Conservation (phyloP, 1,284 basidiomycete species). For the Tremellales sp. region DNA sequence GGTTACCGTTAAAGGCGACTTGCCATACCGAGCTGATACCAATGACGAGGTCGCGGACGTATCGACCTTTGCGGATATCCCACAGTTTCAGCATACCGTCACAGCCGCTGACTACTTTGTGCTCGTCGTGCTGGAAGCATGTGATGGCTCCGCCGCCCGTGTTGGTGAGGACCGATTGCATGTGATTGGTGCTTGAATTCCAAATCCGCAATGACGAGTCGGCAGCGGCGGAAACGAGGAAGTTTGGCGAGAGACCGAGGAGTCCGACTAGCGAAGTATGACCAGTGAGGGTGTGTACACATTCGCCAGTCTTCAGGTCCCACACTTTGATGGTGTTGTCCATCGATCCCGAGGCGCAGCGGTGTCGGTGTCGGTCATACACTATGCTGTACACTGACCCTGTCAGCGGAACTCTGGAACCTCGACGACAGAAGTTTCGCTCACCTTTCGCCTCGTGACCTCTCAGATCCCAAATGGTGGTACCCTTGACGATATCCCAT, state of each 20-base stretch:
- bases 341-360: conserved; percentile 93
- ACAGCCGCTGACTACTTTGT: conserved; percentile 86
- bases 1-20: conserved; percentile 84
- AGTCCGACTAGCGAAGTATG: conserved; percentile 86
- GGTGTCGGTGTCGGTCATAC: conserved; percentile 73
- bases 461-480: conserved; percentile 70
- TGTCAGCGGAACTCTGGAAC: conserved; percentile 3
- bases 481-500: conserved; percentile 89
- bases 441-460: conserved; percentile 89
- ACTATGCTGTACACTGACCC: conserved; percentile 83
- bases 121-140: conserved; percentile 95
- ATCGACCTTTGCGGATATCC: conserved; percentile 79
- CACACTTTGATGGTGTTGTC: conserved; percentile 91
- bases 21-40: conserved; percentile 93
- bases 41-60: conserved; percentile 77
- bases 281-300: conserved; percentile 71
- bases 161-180: conserved; percentile 73
- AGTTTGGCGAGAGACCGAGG: conserved; percentile 77
- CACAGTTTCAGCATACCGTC: conserved; percentile 97
- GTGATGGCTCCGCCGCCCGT: conserved; percentile 86
- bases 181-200: conserved; percentile 76
- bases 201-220: conserved; percentile 89
- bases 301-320: conserved; percentile 75
- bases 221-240: conserved; percentile 87
- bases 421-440: conserved; percentile 9